Evolutionary conservation across 2,329 filamentous ascomycete genomes (phyloP).

Genomic region (Samsoniella hepiali): DNA sequence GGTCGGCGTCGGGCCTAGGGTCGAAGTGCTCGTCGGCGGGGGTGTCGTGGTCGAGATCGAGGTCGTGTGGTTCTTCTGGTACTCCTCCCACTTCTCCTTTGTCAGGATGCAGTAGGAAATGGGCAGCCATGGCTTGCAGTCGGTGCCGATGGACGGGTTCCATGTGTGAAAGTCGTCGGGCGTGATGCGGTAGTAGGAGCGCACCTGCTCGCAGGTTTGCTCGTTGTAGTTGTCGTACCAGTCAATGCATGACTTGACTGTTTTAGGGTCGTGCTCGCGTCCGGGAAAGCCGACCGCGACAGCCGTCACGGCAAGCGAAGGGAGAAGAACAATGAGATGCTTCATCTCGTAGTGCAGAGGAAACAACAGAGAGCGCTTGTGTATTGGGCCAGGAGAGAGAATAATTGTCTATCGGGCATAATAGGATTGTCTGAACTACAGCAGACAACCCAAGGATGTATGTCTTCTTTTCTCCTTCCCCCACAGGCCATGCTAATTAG

Average conservation of each 20-base stretch:
- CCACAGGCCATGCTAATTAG: neutral
- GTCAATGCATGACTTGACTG: conserved; percentile 15
- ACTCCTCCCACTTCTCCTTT: conserved; percentile 10
- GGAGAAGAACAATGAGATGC: neutral
- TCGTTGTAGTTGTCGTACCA: conserved; percentile 21
- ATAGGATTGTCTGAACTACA: neutral
- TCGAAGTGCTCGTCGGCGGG: conserved; percentile 17
- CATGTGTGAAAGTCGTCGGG: conserved; percentile 22
- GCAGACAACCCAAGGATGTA: neutral
- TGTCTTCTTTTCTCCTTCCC: neutral
- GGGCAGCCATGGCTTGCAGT: conserved; percentile 24
- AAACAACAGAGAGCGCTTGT: no score
- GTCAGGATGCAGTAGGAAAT: conserved; percentile 28
- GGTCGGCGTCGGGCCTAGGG: conserved; percentile 24
- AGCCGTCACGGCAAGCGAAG: neutral
- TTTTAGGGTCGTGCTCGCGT: conserved; percentile 12
- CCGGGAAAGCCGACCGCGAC: neutral
- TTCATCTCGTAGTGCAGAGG: neutral
- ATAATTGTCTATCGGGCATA: neutral
- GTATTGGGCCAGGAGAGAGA: no score
- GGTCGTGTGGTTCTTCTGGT: conserved; percentile 16
- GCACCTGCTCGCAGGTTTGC: conserved; percentile 19
- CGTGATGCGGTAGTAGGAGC: conserved; percentile 19
- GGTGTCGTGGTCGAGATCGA: conserved; percentile 18
- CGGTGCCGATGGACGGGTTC: conserved; percentile 26